phyloP scores from a whole-genome alignment of 2,329 filamentous ascomycete genomes.

The Mollisiaceae sp. region DNA sequence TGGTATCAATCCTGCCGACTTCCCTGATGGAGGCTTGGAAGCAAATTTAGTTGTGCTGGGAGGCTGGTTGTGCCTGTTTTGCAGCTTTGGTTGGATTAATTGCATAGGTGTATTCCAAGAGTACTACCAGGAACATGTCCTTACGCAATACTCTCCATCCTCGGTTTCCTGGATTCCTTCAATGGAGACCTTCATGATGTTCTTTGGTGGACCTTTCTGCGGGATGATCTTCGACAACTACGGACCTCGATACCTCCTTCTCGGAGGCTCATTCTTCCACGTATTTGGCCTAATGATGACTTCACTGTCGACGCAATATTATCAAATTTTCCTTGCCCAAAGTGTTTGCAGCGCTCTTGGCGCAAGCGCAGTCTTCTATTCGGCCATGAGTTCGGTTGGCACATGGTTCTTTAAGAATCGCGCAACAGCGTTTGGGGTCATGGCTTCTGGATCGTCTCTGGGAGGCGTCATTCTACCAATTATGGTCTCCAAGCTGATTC shows the following conservation, averaged over 20 bases:
- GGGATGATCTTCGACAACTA: conserved; percentile 68
- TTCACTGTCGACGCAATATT: conserved; percentile 59
- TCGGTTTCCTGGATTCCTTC: conserved; percentile 68
- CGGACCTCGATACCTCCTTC: conserved; percentile 59
- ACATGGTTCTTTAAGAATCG: conserved; percentile 57
- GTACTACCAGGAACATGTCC: conserved; percentile 58
- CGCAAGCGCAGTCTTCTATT: conserved; percentile 52
- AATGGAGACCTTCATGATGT: conserved; percentile 60
- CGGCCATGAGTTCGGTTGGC: conserved; percentile 47
- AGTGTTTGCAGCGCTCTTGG: conserved; percentile 52
- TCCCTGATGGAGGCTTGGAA: conserved; percentile 60
- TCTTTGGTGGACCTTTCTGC: conserved; percentile 61
- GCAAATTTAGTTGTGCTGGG: conserved; percentile 64
- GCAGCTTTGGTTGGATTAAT: conserved; percentile 57
- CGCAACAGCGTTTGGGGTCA: conserved; percentile 53
- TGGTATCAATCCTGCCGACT: conserved; percentile 52
- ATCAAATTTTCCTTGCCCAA: conserved; percentile 57
- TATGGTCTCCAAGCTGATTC: conserved; percentile 61
- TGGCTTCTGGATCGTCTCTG: conserved; percentile 54
- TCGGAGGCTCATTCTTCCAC: conserved; percentile 58
- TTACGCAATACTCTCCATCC: conserved; percentile 55
- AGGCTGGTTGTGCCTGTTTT: conserved; percentile 52
- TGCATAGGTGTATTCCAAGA: conserved; percentile 61
- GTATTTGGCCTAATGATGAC: conserved; percentile 70
- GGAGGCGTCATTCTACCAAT: conserved; percentile 66